Base-by-base conservation (phyloP, 768 basidiomycete genomes). In the Leccinum imitatum region DNA sequence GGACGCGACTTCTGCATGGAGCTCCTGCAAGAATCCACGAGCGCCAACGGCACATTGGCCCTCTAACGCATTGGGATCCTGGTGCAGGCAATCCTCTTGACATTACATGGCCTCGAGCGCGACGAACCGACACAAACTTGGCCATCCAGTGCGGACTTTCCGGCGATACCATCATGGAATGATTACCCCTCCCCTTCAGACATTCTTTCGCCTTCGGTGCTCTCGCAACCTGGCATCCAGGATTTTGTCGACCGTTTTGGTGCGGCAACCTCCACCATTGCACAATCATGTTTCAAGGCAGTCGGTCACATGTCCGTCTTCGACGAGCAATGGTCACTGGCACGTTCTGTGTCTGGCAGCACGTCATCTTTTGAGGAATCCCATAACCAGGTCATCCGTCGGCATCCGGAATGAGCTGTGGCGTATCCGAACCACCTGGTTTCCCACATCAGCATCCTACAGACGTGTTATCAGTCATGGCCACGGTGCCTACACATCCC, bases 1-100 rank as follows among this genome's bases (percentile, higher is more conserved):
- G 95, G 94, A 6, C 80, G 84, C 68, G 93, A 95, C 51, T 74
- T 95, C 31, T 87, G 90, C 67, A 67, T 94, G 61, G 89, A 93
- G 5, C 81, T 94, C 31, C 79, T 96, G 56, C 90, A 92, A 71
- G 90, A 93, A 69, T 77, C 82, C 1, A 68, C 77, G 2, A 77
- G 77, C 56, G 71, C 77, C 2, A 82, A 71, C 47, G 75, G 82
- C 11, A 68, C 77, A 15, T 73, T 87, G 19, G 84, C 88, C 6
- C 85, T 88, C 1, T 94, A 96, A 64, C 79, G 90, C 59, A 8
- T 27, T 27, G 27, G 27, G 27, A 27, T 27, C 27, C 8, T 27
- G 27, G 27, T 27, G 27, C 27, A 27, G 27, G 27, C 27, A 27
- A 27, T 27, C 27, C 27, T 27, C 27, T 27, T 90, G 35, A 90